Base-by-base conservation (phyloP, 805 yeast species). In the Candida sphagnicola region DNA sequence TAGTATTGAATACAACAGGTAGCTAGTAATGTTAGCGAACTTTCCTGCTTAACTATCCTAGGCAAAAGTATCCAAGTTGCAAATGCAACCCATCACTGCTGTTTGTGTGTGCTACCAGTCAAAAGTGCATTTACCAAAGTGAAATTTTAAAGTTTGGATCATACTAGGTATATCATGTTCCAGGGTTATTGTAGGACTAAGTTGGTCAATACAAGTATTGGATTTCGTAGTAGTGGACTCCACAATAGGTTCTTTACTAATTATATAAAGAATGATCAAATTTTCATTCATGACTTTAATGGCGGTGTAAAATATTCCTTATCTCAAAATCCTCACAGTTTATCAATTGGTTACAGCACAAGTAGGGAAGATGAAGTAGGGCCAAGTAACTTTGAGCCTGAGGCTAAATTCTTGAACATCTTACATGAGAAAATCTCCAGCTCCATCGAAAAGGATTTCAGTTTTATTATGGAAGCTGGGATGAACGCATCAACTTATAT, bases 381-480 rank as follows among this genome's bases (percentile, higher is more conserved):
- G 4, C 61, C 68, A 4, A 40, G 42, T 1, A 53, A 45, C n/a
- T 59, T 61, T 45, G 29, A 41, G 35, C 38, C 46, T 12, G 62
- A 67, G 38, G 46, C 51, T 3, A 32, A 50, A 35, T 68, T 67
- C 40, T 17, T 65, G 14, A 39, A 48, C 0, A 31, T 53, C 18
- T 57, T 67, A 16, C 61, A 67, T 33, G 35, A 51, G 5, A 48
- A 48, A 12, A 50, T 63, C 4, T 39, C 45, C n/a, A 39, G 44
- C 11, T 45, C 45, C 18, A 50, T 65, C 14, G 52, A 54, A 17
- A 39, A 71, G 11, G 86, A 80, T 53, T 73, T 75, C 46, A 54
- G 78, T 1, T 80, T 73, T 50, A 65, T 70, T 18, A 56, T 78
- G 52, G 85, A 80, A 42, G 78, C 84, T 1, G 67, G 75, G 3